Conservation (phyloP, 129 eudicot species). For the Escallonia herrerae region DNA sequence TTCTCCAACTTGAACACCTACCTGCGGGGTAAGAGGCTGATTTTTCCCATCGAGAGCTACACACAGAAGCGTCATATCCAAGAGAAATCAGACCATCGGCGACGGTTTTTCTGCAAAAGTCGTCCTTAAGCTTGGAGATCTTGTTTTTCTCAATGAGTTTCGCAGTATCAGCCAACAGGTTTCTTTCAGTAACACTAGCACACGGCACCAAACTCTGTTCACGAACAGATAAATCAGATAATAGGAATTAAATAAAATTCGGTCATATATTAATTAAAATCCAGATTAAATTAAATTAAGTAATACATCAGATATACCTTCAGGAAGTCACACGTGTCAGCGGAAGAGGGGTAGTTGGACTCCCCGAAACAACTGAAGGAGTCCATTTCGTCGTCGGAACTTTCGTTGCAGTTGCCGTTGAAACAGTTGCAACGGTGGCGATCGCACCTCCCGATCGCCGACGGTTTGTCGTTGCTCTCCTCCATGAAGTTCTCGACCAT, state of each 20-base stretch:
- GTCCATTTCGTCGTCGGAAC: slow-evolving; percentile 75
- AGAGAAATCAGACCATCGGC: slow-evolving; percentile 31
- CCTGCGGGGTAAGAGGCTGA: slow-evolving; percentile 70
- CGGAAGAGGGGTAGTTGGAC: slow-evolving; percentile 26
- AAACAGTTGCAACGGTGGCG: slow-evolving; percentile 82
- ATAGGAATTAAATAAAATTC: neutral
- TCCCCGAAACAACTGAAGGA: slow-evolving; percentile 31
- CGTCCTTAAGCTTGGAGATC: slow-evolving; percentile 48
- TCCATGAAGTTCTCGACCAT: slow-evolving; percentile 84
- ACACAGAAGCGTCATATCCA: slow-evolving; percentile 68
- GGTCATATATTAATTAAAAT: neutral
- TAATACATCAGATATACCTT: slow-evolving; percentile 37
- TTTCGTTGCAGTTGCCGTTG: slow-evolving; percentile 59
- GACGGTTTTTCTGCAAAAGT: slow-evolving; percentile 36
- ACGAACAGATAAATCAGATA: neutral
- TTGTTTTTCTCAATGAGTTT: slow-evolving; percentile 56
- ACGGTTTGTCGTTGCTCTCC: slow-evolving; percentile 57
- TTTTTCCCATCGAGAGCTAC: slow-evolving; percentile 88
- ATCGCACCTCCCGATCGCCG: slow-evolving; percentile 44
- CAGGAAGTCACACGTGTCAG: slow-evolving; percentile 47
- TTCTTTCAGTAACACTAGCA: slow-evolving; percentile 49
- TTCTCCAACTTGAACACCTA: slow-evolving; percentile 5
- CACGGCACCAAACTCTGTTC: slow-evolving; percentile 69
- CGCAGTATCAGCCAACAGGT: slow-evolving; percentile 64
- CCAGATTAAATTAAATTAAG: too few relatives aligned